These are phyloP conservation scores for Lactifluus hygrophoroides DNA, from an alignment of 768 basidiomycete genomes.

Conservation along the genomic window DNA sequence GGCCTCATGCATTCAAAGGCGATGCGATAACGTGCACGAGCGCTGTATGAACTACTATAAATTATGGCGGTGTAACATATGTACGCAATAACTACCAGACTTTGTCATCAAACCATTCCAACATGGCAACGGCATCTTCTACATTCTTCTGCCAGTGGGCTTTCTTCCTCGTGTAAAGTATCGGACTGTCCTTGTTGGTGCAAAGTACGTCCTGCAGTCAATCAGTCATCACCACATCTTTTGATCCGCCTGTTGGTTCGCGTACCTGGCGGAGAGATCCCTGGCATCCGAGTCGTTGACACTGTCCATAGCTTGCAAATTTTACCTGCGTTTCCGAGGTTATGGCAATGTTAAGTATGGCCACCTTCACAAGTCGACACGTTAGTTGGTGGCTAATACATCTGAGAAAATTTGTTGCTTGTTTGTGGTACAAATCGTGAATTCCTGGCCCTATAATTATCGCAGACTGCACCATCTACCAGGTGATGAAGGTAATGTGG, in stretches of 20 bases:
- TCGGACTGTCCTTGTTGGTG: constrained; percentile 94
- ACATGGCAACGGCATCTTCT: constrained; percentile 64
- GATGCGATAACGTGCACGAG: background rate
- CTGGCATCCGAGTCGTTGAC: constrained; percentile 85
- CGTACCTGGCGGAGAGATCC: constrained; percentile 89
- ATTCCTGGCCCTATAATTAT: constrained; percentile 82
- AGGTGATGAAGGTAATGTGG: background rate
- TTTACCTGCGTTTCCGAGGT: constrained; percentile 81
- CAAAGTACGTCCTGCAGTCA: constrained; percentile 80
- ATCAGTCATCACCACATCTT: constrained; percentile 17
- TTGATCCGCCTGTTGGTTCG: background rate
- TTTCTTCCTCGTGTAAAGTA: constrained; percentile 98
- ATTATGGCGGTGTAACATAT: background rate
- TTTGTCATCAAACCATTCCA: constrained; percentile 81
- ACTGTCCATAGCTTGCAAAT: constrained; percentile 98
- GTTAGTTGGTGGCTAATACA: background rate
- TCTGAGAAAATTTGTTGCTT: constrained; percentile 35
- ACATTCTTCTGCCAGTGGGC: constrained; percentile 86
- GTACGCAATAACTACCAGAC: constrained; percentile 41
- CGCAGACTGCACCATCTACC: constrained; percentile 86
- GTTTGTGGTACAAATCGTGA: constrained; percentile 89
- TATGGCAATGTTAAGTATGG: constrained; percentile 27
- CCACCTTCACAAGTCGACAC: constrained; percentile 25
- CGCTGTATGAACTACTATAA: constrained; percentile 17
- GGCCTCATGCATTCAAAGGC: background rate